These are phyloP conservation scores for Austroboletus niveus DNA, from an alignment of 1,284 basidiomycete genomes.

Conservation along the genomic window DNA sequence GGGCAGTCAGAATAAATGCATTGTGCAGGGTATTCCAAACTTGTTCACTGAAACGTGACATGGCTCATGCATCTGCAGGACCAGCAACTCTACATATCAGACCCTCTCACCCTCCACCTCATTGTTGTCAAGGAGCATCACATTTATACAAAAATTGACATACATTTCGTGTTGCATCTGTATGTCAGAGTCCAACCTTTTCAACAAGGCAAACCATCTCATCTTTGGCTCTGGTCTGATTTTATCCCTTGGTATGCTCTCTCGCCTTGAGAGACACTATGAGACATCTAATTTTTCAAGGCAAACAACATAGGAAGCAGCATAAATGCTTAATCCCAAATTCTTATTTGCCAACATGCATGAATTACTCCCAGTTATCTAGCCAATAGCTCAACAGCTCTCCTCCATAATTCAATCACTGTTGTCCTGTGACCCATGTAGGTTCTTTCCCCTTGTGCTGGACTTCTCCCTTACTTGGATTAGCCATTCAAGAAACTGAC, in stretches of 20 bases:
- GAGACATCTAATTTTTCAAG: constrained; percentile 24
- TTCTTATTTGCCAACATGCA: constrained; percentile 48
- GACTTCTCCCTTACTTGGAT: constrained; percentile 1
- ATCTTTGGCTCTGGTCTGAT: constrained; percentile 31
- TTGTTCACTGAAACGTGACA: not conserved
- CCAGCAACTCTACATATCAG: constrained; percentile 46
- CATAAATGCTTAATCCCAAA: constrained; percentile 48
- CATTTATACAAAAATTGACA: constrained; percentile 48
- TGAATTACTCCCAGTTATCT: constrained; percentile 43
- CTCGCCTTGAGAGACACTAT: constrained; percentile 12
- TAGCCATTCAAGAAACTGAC: constrained; percentile 36
- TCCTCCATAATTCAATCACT: constrained; percentile 12
- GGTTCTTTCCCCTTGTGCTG: not conserved
- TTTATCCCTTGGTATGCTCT: constrained; percentile 34
- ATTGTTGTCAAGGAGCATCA: constrained; percentile 49
- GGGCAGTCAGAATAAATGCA: constrained; percentile 47
- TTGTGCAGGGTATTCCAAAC: constrained; percentile 45
- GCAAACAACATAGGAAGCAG: constrained; percentile 48
- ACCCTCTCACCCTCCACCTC: constrained; percentile 45
- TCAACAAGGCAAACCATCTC: constrained; percentile 31
- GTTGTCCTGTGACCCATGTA: constrained; percentile 26
- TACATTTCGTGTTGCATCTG: constrained; percentile 10
- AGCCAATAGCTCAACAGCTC: constrained; percentile 41
- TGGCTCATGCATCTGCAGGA: constrained; percentile 28
- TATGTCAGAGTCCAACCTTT: constrained; percentile 29